Conservation (phyloP, 2,329 filamentous ascomycete genomes). For the Passalora sequoiae region DNA sequence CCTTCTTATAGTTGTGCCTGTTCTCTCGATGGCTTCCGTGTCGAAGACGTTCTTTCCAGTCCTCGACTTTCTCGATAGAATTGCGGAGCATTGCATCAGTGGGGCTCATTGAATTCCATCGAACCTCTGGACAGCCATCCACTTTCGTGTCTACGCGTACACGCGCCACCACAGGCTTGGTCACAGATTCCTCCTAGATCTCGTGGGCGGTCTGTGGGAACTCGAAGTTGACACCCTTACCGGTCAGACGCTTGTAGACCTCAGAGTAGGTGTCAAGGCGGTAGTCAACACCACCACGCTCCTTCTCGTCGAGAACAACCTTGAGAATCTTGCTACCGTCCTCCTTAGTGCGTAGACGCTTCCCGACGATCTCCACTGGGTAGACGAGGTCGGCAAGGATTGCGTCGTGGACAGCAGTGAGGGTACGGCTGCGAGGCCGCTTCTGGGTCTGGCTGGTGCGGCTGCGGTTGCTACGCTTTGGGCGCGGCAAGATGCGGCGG, state of each 20-base stretch:
- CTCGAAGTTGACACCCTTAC: constrained; percentile 95
- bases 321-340: constrained; percentile 98
- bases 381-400: constrained; percentile 98
- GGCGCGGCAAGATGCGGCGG: constrained; percentile 96
- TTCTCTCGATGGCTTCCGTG: no score
- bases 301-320: constrained; percentile 99
- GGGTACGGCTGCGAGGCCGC: constrained; percentile 94
- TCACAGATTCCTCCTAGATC: constrained; percentile 1
- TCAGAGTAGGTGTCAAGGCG: constrained; percentile 98
- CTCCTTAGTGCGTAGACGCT: constrained; percentile 97
- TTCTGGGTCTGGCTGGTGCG: constrained; percentile 98
- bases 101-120: no score
- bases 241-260: constrained; percentile 97
- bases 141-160: no score
- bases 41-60: no score
- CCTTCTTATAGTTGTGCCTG: no score
- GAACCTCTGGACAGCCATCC: no score
- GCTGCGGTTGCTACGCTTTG: constrained; percentile 95
- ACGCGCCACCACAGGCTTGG: constrained; percentile 1
- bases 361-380: constrained; percentile 99
- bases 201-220: constrained; percentile 90
- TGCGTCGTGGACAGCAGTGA: constrained; percentile 97
- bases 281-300: constrained; percentile 98
- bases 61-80: no score
- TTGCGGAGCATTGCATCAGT: no score